Evolutionary conservation across 306 rosid species (phyloP), one percentile per base, ranked within the genome.

Genomic region (Comarum palustre): DNA sequence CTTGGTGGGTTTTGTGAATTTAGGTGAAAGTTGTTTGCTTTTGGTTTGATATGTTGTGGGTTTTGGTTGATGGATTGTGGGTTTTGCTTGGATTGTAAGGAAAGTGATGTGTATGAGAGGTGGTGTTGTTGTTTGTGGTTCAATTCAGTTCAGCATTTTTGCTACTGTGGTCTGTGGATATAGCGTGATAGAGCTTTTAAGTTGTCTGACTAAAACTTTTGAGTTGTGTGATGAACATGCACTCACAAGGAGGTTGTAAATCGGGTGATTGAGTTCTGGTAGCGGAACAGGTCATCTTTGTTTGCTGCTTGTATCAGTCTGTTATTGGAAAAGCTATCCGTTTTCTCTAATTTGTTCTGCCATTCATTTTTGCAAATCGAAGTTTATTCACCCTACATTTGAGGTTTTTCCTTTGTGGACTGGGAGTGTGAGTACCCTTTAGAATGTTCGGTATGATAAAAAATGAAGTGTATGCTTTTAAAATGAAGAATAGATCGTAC

Each of bases 81-180:
- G 45, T 43, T 47, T 74, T 52, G 52, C 55, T 74, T 43, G 63
- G 19, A 61, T 51, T 52, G 41, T 51, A 31, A n/a, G 57, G 73
- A 19, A 34, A 19, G 55, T 50, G 15, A 11, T 32, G 2, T 32
- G 59, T 62, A 4, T 62, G 4, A 0, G 6, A 7, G 10, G 0
- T 5, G 15, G 2, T 22, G 64, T n/a, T 25, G 32, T 32, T 19
- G n/a, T 5, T 34, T 9, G 45, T 47, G 17, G 0, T 69, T 51
- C 43, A 6, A 2, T 27, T 20, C 52, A 16, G 6, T 20, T 20
- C 24, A 19, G 58, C 16, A 16, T 16, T 43, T 36, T 16, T 16
- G 57, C 24, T 32, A 24, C 22, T 69, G 25, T 14, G 32, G 50
- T 15, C 22, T 69, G 25, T 14, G 32, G 50, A 31, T 47, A 47